These are phyloP conservation scores for Ciborinia camelliae DNA, from an alignment of 2,329 filamentous ascomycete genomes.

Conservation along the genomic window DNA sequence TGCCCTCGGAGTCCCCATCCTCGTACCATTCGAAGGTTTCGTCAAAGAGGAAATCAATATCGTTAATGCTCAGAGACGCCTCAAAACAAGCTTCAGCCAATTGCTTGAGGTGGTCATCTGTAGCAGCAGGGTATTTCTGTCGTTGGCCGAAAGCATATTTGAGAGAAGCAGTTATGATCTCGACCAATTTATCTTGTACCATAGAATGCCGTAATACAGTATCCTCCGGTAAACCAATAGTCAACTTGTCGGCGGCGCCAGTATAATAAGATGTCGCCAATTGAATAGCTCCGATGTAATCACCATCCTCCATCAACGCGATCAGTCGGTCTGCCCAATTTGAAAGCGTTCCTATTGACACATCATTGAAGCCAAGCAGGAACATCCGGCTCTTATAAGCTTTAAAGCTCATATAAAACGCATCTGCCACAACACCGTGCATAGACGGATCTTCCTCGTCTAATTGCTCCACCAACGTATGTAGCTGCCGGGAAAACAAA, in stretches of 20 bases:
- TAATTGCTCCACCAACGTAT: conserved; percentile 78
- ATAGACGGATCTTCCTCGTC: conserved; percentile 84
- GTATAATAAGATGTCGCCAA: conserved; percentile 90
- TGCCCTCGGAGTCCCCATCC: conserved; percentile 64
- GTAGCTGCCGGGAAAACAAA: conserved; percentile 83
- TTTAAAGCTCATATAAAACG: conserved; percentile 96
- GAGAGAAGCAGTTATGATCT: conserved; percentile 89
- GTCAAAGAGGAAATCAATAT: conserved; percentile 83
- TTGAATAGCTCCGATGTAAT: conserved; percentile 87
- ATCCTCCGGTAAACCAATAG: conserved; percentile 88
- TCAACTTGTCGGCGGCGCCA: conserved; percentile 88
- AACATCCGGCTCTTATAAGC: conserved; percentile 93
- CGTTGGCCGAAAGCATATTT: conserved; percentile 79
- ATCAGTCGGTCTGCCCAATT: conserved; percentile 96
- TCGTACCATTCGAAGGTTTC: conserved; percentile 89
- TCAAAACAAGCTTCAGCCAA: conserved; percentile 80
- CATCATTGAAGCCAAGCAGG: conserved; percentile 86
- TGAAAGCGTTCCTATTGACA: conserved; percentile 85
- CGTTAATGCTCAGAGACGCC: conserved; percentile 73
- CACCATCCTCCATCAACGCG: conserved; percentile 93
- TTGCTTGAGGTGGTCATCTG: conserved; percentile 60
- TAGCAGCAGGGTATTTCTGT: conserved; percentile 45
- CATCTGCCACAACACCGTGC: conserved; percentile 95
- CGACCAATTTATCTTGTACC: conserved; percentile 83
- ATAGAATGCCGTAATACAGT: conserved; percentile 69